A percentile compares a stretch with the other conserved stretches of the same genome.
phyloP scores from a whole-genome alignment of 129 eudicot genomes.

The Escallonia herrerae region DNA sequence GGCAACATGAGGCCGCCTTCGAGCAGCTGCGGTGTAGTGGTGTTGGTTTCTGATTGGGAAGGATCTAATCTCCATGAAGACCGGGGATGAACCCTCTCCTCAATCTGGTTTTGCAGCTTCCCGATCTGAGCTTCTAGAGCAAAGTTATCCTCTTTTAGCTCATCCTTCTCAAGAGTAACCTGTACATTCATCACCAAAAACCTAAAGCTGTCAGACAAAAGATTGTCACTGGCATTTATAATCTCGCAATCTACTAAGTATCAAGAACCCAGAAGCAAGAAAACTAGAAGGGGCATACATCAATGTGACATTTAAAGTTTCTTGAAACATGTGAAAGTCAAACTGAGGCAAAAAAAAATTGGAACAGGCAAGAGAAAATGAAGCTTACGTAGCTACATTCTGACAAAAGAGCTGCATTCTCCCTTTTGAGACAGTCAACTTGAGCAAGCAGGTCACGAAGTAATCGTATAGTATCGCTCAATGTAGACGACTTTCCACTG shows the following conservation, averaged over 20 bases:
- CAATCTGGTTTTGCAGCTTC: conserved; percentile 45
- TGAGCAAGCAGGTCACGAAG: conserved; percentile 48
- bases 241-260: neutral
- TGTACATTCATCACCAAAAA: conserved; percentile 23
- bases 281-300: neutral
- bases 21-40: conserved; percentile 15
- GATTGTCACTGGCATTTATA: neutral
- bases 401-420: conserved; percentile 55
- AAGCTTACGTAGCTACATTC: conserved; percentile 75
- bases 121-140: conserved; percentile 47
- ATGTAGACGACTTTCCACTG: conserved; percentile 62
- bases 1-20: conserved; percentile 8
- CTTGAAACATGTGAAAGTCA: neutral
- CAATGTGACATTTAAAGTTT: neutral
- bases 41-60: conserved; percentile 9
- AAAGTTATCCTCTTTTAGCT: conserved; percentile 59
- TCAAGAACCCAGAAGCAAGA: neutral
- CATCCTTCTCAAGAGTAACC: conserved; percentile 58
- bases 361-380: neutral
- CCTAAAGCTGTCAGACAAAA: neutral
- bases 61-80: conserved; percentile 20
- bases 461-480: conserved; percentile 52
- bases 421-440: conserved; percentile 63
- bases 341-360: neutral
- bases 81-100: conserved; percentile 31